Evolutionary conservation across 2,329 filamentous ascomycete genomes (phyloP).

Genomic region (Hortaea werneckii): DNA sequence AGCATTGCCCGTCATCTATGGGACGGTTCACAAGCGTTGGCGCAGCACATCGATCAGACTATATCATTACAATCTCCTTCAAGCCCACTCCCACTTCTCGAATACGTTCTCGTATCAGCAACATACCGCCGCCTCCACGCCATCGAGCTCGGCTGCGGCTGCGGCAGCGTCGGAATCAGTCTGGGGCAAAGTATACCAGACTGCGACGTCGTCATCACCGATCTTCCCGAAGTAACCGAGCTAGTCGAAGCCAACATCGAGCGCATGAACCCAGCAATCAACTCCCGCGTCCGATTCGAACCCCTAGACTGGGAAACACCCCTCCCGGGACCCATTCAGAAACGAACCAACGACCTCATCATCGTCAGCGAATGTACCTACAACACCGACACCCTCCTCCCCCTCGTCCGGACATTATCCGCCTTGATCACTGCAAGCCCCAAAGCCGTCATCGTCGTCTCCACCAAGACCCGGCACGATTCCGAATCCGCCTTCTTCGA

Average conservation of each 20-base stretch:
- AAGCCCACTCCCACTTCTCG: constrained; percentile 26
- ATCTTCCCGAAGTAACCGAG: constrained; percentile 53
- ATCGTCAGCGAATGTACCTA: constrained; percentile 65
- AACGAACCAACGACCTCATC: constrained; percentile 46
- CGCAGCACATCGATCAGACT: constrained; percentile 41
- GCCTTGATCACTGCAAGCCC: constrained; percentile 41
- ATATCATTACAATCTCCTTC: constrained; percentile 23
- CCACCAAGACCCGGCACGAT: constrained; percentile 57
- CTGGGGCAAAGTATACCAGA: constrained; percentile 44
- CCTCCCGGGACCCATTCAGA: constrained; percentile 29
- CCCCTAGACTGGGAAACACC: constrained; percentile 55
- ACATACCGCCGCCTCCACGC: constrained; percentile 37
- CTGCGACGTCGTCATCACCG: constrained; percentile 51
- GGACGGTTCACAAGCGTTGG: constrained; percentile 52
- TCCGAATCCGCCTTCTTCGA: constrained; percentile 58
- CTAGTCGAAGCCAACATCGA: constrained; percentile 49
- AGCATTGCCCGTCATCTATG: constrained; percentile 64
- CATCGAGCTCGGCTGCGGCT: constrained; percentile 58
- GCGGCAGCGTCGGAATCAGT: constrained; percentile 58
- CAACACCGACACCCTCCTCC: constrained; percentile 56
- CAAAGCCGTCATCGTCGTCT: constrained; percentile 44
- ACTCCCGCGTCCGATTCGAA: constrained; percentile 37
- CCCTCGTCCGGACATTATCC: constrained; percentile 49
- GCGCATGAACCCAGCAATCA: constrained; percentile 31
- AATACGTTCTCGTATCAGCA: constrained; percentile 27